Conservation (phyloP, 2,329 filamentous ascomycete species). For the Aspergillus sclerotialis region DNA sequence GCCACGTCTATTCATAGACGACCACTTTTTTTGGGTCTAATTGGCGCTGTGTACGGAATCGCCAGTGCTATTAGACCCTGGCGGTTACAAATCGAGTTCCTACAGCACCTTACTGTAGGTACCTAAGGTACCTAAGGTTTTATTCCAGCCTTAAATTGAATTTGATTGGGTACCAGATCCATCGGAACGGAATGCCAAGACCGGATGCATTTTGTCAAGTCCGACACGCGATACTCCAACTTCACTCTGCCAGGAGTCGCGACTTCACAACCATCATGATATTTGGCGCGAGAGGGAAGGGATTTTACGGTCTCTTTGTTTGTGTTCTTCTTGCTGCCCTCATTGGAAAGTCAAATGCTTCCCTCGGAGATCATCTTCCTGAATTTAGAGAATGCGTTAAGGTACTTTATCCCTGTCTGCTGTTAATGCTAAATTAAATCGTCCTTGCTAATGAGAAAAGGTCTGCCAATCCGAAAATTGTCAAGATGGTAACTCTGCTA, state of each 20-base stretch:
- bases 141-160: no score
- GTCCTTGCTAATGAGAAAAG: constrained; percentile 40
- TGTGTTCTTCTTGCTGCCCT: constrained; percentile 28
- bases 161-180: no score
- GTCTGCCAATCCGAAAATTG: constrained; percentile 79
- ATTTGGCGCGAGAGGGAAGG: constrained; percentile 12
- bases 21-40: no score
- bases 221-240: constrained; percentile 7
- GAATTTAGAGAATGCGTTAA: constrained; percentile 83
- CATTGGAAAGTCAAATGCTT: constrained; percentile 51
- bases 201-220: background rate
- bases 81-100: no score
- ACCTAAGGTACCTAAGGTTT: no score
- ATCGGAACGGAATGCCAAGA: background rate
- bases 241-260: background rate
- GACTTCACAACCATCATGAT: constrained; percentile 20
- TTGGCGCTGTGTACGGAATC: no score
- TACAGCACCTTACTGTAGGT: no score
- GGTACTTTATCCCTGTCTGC: constrained; percentile 51
- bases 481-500: constrained; percentile 54
- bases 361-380: constrained; percentile 73
- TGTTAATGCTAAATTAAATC: background rate
- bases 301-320: constrained; percentile 17
- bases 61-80: no score
- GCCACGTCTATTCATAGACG: no score